Base-by-base conservation (phyloP, 257 asterid species). In the Coffea eugenioides region DNA sequence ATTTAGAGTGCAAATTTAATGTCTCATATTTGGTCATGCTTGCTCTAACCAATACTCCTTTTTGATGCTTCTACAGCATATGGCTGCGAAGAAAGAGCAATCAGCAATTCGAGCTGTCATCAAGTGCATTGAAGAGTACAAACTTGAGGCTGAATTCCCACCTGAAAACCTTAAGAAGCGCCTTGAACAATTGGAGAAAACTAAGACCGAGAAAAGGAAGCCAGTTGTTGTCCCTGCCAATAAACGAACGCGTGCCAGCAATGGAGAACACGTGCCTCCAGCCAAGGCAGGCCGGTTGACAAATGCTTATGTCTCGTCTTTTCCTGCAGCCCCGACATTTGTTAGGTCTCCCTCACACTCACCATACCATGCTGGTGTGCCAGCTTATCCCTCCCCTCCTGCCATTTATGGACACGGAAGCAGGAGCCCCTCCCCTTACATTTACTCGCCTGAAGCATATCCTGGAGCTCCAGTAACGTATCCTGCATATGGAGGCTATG, bases 281-380 rank as follows among this genome's bases (percentile, higher is more conserved):
- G 99, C 99, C 82, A 96, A 96, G 89, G 99, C 99, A 0, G 99
- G 97, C 1, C 99, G 99, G 64, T 92, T 97, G n/a, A 91, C 97
- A 66, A 96, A 96, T 36, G 99, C 98, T 61, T 96, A 96, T 6
- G 99, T 96, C 51, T 96, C 99, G 4, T 96, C 99, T 25, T 94
- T 96, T 90, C 99, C 99, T 0, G 84, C 97, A 59, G 92, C 97
- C 5, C 97, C 98, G 0, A 82, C 99, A 9, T 94, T 85, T 16
- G 83, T 94, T 76, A 82, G 93, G 87, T 92, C 99, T 43, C 97
- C 99, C 54, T 82, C 98, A 14, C 97, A 94, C 88, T 81, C 88
- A 57, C 99, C 91, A 78, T 94, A 90, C 88, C 92, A 97, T 5
- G 41, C 91, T 13, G 85, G 91, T 2, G 85, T 90, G 76, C 96